Base-by-base conservation (phyloP, 768 basidiomycete species). In the Galerina sulciceps region DNA sequence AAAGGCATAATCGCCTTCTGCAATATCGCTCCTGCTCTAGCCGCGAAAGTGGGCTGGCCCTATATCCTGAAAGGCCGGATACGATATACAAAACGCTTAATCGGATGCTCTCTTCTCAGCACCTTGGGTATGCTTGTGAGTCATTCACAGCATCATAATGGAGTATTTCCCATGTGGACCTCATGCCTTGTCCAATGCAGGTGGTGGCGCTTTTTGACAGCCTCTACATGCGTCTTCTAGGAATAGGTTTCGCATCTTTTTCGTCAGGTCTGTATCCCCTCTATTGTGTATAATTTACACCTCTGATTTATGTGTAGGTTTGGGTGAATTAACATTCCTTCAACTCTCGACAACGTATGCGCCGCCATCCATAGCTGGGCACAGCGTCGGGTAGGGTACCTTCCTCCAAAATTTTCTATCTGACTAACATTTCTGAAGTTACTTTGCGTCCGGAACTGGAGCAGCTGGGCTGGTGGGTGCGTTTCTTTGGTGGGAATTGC, bases 1-100 rank as follows among this genome's bases (percentile, higher is more conserved):
- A 96, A 96, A 70, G 96, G 96, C 14, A 87, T 99, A 55, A 94
- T 99, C 52, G 87, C 90, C 0, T 94, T 99, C 70, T 96, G 92
- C 76, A 99, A 99, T 72, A 97, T 99, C 54, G 84, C 90, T 11
- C 96, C 96, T 0, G 86, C 93, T 0, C 75, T 99, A 2, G 70
- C 88, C 0, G 94, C 93, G 17, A 99, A 98, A 75, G 77, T 97
- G 4, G 89, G 87, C 9, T 99, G 96, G 84, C 95, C 96, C 0
- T 96, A 98, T 68, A 63, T 98, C 15, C 80, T 95, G 44, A 91
- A 88, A 67, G 96, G 96, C 0, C 80, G 85, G 59, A 91, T 98
- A 75, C 82, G 88, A 55, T 99, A 99, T 71, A 77, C 78, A 1
- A 83, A 81, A 52, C 83, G 96, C 22, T 71, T 99, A 20, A 58